These are phyloP conservation scores for Aureobasidium sp. DNA, from an alignment of 2,329 filamentous ascomycete genomes.

Conservation along the genomic window DNA sequence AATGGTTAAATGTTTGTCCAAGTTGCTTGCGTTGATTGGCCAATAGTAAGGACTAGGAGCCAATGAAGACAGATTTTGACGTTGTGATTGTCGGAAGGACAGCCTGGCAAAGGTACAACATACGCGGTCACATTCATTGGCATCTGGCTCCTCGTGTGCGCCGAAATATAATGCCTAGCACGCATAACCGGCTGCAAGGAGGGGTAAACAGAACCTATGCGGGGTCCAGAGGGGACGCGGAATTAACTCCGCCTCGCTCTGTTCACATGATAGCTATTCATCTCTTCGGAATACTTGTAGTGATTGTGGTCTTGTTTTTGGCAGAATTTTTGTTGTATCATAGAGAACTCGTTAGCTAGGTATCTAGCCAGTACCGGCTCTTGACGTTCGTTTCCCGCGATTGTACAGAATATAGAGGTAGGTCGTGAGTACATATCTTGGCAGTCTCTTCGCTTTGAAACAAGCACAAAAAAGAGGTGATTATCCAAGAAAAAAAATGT, in stretches of 20 bases:
- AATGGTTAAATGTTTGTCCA: background rate
- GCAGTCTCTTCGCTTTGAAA: background rate
- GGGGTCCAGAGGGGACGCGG: background rate
- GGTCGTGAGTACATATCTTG: slow-evolving; percentile 1
- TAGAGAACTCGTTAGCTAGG: background rate
- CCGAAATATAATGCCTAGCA: background rate
- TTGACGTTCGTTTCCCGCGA: background rate
- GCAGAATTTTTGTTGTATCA: background rate
- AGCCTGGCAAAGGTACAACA: background rate
- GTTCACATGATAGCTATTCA: background rate
- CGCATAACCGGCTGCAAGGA: slow-evolving; percentile 6
- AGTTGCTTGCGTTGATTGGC: background rate
- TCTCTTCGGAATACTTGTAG: background rate
- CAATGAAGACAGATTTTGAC: background rate
- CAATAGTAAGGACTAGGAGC: background rate
- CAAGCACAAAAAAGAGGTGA: background rate
- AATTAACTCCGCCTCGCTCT: background rate
- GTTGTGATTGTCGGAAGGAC: background rate
- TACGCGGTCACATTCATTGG: background rate
- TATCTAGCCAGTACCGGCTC: background rate
- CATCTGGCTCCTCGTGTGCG: background rate
- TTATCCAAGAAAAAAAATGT: background rate
- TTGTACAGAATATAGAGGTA: background rate
- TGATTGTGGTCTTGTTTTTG: background rate
- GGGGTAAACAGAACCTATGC: background rate